Percentiles rank a stretch among this genome's conserved stretches.
These are phyloP conservation scores for Spongispora temasekensis DNA, from an alignment of 1,284 basidiomycete genomes.

Conservation along the genomic window DNA sequence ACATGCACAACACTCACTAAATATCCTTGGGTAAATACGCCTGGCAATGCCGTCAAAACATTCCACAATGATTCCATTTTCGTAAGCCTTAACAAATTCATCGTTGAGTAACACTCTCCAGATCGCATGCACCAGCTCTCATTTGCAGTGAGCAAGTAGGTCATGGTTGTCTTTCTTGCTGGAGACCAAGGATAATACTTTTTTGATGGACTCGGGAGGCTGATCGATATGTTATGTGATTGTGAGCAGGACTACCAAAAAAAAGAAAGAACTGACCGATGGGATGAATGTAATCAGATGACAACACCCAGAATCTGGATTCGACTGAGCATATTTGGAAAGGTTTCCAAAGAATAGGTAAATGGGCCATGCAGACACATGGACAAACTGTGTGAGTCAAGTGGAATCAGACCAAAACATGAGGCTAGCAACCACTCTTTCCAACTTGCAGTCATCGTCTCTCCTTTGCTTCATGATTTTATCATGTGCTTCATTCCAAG, in stretches of 20 bases:
- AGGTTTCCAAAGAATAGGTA: too few relatives aligned
- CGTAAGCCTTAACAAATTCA: not conserved
- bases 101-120: not conserved
- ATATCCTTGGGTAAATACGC: not conserved
- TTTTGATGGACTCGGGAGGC: not conserved
- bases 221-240: not conserved
- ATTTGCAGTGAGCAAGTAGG: not conserved
- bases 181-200: not conserved
- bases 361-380: conserved; percentile 32
- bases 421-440: conserved; percentile 10
- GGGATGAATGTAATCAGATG: not conserved
- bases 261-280: not conserved
- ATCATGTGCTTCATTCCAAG: conserved; percentile 7
- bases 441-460: conserved; percentile 17
- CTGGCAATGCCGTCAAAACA: not conserved
- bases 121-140: not conserved
- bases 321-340: not conserved
- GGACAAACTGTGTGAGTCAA: conserved; percentile 37
- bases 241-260: not conserved
- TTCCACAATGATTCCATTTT: not conserved
- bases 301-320: not conserved
- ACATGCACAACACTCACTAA: not conserved
- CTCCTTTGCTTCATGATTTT: not conserved
- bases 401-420: conserved; percentile 42
- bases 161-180: not conserved